phyloP scores from a whole-genome alignment of 495 filamentous ascomycete species.

The Talaromyces liani region DNA sequence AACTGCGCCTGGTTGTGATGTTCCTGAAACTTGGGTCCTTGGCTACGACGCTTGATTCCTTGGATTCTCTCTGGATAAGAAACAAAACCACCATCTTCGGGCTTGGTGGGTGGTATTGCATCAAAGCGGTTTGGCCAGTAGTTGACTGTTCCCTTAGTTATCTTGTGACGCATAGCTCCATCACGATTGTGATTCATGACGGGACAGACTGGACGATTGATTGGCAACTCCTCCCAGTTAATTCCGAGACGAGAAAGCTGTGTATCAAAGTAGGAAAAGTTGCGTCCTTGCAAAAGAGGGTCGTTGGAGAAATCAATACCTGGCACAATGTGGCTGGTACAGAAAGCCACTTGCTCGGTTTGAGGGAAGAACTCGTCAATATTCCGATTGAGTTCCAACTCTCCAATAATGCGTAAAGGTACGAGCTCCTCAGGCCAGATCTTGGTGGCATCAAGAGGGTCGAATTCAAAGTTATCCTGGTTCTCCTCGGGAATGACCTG shows the following conservation, averaged over 20 bases:
- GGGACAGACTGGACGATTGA: constrained; percentile 73
- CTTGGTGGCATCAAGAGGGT: constrained; percentile 89
- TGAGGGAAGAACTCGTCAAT: constrained; percentile 82
- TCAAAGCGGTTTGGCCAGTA: constrained; percentile 77
- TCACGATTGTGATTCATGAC: constrained; percentile 77
- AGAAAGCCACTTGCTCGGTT: constrained; percentile 76
- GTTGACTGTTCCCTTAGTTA: constrained; percentile 59
- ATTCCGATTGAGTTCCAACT: constrained; percentile 76
- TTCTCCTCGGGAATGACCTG: constrained; percentile 66
- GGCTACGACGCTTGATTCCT: constrained; percentile 61
- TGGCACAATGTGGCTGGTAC: constrained; percentile 76
- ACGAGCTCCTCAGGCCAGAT: constrained; percentile 81
- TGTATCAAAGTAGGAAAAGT: constrained; percentile 85
- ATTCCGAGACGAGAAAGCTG: constrained; percentile 74
- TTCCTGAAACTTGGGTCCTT: constrained; percentile 74
- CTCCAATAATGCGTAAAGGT: constrained; percentile 72
- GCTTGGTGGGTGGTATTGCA: constrained; percentile 45
- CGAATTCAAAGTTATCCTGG: constrained; percentile 79
- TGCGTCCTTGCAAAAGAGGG: constrained; percentile 73
- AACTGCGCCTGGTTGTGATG: constrained; percentile 57
- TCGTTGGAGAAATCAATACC: constrained; percentile 86
- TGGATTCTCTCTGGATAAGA: constrained; percentile 54
- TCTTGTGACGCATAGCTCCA: constrained; percentile 50
- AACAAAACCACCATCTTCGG: constrained; percentile 50
- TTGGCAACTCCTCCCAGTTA: constrained; percentile 82